A percentile compares a stretch with the other conserved stretches of the same genome.
Evolutionary conservation across 2,329 filamentous ascomycete species (phyloP).

Genomic region (Akanthomyces dipterigenus): DNA sequence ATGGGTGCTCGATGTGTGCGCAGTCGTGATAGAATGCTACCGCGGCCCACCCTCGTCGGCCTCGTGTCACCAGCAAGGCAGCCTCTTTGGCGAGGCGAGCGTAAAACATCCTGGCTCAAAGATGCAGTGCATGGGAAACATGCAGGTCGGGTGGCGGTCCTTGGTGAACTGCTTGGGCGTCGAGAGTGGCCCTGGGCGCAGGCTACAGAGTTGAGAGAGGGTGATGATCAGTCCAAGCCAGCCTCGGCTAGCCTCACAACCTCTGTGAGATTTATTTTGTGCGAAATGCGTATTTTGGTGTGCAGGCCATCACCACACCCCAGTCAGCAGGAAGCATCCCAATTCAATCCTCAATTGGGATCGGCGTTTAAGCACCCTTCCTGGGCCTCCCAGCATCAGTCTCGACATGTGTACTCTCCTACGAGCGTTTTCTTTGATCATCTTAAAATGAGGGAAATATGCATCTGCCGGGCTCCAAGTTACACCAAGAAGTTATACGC

Average conservation of each 20-base stretch:
- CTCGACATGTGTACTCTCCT: neutral
- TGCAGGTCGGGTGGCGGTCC: neutral
- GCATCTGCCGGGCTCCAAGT: neutral
- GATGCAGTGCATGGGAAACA: neutral
- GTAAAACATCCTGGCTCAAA: neutral
- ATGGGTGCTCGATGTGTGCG: neutral
- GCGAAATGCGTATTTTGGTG: neutral
- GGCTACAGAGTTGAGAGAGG: neutral
- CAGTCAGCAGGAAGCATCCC: neutral
- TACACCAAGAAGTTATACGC: neutral
- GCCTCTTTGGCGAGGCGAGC: neutral
- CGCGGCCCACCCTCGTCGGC: neutral
- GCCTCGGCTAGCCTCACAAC: conserved; percentile 2
- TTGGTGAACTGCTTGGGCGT: neutral
- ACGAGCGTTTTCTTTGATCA: neutral
- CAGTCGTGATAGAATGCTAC: neutral
- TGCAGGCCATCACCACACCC: neutral
- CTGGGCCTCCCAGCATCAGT: neutral
- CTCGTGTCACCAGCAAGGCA: neutral
- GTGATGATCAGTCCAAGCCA: neutral
- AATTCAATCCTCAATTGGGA: conserved; percentile 5
- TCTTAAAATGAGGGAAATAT: neutral
- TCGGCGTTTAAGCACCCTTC: neutral
- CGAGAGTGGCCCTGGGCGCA: neutral
- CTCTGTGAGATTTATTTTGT: neutral